These are phyloP conservation scores for Crithidia expoeki DNA, from an alignment of 208 protist genomes.

Conservation along the genomic window DNA sequence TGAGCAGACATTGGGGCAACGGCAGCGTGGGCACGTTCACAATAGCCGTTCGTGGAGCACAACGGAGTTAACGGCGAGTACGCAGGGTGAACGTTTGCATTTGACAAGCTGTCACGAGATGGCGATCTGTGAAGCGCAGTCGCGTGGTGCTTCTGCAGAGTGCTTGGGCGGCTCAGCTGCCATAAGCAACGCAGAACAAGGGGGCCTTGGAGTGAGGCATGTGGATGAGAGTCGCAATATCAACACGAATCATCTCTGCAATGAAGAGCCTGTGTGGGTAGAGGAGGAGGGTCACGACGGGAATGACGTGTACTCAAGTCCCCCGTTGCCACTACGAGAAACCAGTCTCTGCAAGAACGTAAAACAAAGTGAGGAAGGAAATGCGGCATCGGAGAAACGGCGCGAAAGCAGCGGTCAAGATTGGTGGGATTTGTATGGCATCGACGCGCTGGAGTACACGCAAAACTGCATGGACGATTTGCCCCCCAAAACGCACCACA, in stretches of 20 bases:
- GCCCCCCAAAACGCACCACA: neutral
- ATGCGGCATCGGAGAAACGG: neutral
- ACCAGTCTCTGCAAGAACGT: neutral
- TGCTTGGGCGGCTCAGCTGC: neutral
- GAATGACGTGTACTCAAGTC: neutral
- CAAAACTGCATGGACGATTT: constrained; percentile 22
- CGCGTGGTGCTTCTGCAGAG: neutral
- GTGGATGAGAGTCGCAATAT: neutral
- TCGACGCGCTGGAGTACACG: constrained; percentile 39
- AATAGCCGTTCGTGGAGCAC: constrained; percentile 12
- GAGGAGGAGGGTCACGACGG: constrained; percentile 5
- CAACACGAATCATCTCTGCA: neutral
- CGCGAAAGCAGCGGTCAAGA: neutral
- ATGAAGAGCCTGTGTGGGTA: constrained; percentile 1
- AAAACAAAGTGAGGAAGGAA: neutral
- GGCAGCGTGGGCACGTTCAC: neutral
- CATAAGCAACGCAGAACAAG: neutral
- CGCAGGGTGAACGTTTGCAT: neutral
- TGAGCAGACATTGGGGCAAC: neutral
- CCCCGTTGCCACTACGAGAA: neutral
- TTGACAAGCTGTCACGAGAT: neutral
- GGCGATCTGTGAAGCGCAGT: neutral
- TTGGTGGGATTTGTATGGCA: constrained; percentile 45
- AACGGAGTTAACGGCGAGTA: constrained; percentile 17
- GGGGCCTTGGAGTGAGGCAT: neutral